Base-by-base conservation (phyloP, 2,329 filamentous ascomycete species). In the Exophiala mesophila region DNA sequence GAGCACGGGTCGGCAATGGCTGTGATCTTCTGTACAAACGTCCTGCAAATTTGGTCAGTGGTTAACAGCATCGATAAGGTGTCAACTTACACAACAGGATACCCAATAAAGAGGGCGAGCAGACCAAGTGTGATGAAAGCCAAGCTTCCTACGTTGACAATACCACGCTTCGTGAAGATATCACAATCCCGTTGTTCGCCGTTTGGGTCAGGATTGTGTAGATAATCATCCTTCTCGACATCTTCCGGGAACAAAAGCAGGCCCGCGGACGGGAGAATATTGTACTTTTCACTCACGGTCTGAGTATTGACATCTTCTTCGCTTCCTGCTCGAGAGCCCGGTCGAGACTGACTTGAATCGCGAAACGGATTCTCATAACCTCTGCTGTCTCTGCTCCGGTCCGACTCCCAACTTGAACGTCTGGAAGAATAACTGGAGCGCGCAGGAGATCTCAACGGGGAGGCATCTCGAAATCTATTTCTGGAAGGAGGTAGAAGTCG, bases 211-310 rank as follows among this genome's bases (percentile, higher is more conserved):
- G 82, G 82, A 54, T 85, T 84, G 58, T 86, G 82, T 49, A 86
- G 57, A 50, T 77, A 82, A 57, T 86, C 82, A 57, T 86, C 82
- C 55, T 83, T 83, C 59, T 86, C 82, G 16, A 84, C 77, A 57
- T 85, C 82, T 59, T 85, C 80, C 1, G 82, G 82, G 54, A 81
- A 85, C 15, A 85, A 64, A 29, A 86, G 59, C 39, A 85, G 63
- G 4, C 80, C 80, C 10, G 80, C 76, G 2, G 78, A 81, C 1
- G 82, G 81, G 59, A 77, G 69, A 39, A 86, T 85, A 57, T 83
- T 84, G 62, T 82, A 85, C 61, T 85, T 85, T 57, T 84, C 79
- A 12, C 79, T 78, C 3, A 85, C 82, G 1, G 82, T 85, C 64
- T 85, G 81, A 0, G 81, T 85, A 56, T 83, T 85, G 39, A 84